Evolutionary conservation across 2,329 filamentous ascomycete genomes (phyloP), one percentile per base, ranked within the genome.

Genomic region (Diaporthe eres): DNA sequence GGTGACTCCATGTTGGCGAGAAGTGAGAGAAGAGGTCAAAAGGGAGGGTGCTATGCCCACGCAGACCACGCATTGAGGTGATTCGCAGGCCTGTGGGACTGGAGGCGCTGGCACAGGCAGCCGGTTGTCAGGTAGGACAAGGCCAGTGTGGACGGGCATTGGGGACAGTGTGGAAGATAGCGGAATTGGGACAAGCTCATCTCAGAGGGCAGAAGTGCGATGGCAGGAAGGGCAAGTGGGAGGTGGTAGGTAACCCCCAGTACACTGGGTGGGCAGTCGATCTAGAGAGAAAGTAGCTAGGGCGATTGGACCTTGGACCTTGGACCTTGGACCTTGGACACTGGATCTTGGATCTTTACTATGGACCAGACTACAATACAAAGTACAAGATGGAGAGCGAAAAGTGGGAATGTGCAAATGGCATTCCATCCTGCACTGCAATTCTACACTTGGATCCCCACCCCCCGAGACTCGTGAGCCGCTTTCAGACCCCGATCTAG

Each of bases 241-340:
- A 22, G 17, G 28, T 2, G 37, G 37, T 39, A 39, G 37, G 37
- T 39, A 39, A 2, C 9, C 28, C 28, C 44, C 7, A 19, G 31
- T 3, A 8, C 25, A 22, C 19, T n/a, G 10, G 34, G 57, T 19
- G 4, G 57, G 9, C 49, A 53, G 31, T 22, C 10, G 28, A 39
- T 15, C 63, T 68, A 68, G 63, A 13, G 31, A 53, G 63, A 68
- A 68, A 68, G 15, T 34, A 68, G 63, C 63, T 53, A 67, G 63
- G 17, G 44, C 44, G 25, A 25, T 39, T 19, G 55, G 53, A 8
- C 31, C 28, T 60, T 60, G 57, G 22, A 15, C 57, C 9, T 60
- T 58, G 55, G 31, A n/a, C 31, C 28, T 60, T 60, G 57, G 22
- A 15, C 57, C 9, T 60, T 58, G 55, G 31, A n/a, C 31, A 19